Conservation (phyloP, 2,329 filamentous ascomycete species). For the Dactylella cylindrospora region DNA sequence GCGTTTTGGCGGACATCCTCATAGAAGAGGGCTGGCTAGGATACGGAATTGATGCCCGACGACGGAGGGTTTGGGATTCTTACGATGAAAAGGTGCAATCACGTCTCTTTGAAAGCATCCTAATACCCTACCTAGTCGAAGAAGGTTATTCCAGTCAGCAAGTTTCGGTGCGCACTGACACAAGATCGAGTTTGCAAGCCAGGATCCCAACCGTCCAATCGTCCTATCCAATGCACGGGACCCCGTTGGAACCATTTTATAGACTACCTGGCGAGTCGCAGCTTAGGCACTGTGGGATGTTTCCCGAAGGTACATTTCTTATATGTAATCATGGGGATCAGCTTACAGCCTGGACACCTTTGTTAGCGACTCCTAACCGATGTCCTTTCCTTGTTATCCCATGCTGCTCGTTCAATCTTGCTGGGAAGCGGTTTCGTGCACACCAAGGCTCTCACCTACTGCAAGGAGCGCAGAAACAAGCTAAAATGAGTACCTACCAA, state of each 20-base stretch:
- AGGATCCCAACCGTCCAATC: background rate
- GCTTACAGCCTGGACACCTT: slow-evolving; percentile 90
- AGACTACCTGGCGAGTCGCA: slow-evolving; percentile 3
- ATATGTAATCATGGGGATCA: slow-evolving; percentile 97
- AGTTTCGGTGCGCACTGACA: background rate
- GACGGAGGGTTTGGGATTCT: slow-evolving; percentile 77
- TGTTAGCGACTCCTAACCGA: slow-evolving; percentile 73
- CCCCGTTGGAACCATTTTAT: slow-evolving; percentile 12
- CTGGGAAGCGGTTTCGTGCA: slow-evolving; percentile 71
- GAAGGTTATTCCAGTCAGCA: slow-evolving; percentile 48
- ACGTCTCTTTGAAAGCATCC: slow-evolving; percentile 62
- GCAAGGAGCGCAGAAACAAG: slow-evolving; percentile 27
- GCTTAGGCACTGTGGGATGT: slow-evolving; percentile 63
- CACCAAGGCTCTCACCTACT: slow-evolving; percentile 55
- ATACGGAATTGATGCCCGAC: slow-evolving; percentile 89
- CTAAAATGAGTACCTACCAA: slow-evolving; percentile 64
- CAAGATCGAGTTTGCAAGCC: background rate
- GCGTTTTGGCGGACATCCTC: slow-evolving; percentile 81
- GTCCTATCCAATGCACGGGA: background rate
- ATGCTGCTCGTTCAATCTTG: slow-evolving; percentile 87
- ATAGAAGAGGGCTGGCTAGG: slow-evolving; percentile 76
- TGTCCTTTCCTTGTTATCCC: slow-evolving; percentile 90
- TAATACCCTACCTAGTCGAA: slow-evolving; percentile 60
- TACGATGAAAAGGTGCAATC: slow-evolving; percentile 61
- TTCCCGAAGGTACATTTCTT: slow-evolving; percentile 77